Base-by-base conservation (phyloP, 2,329 filamentous ascomycete species). In the Pseudopyricularia javanii region DNA sequence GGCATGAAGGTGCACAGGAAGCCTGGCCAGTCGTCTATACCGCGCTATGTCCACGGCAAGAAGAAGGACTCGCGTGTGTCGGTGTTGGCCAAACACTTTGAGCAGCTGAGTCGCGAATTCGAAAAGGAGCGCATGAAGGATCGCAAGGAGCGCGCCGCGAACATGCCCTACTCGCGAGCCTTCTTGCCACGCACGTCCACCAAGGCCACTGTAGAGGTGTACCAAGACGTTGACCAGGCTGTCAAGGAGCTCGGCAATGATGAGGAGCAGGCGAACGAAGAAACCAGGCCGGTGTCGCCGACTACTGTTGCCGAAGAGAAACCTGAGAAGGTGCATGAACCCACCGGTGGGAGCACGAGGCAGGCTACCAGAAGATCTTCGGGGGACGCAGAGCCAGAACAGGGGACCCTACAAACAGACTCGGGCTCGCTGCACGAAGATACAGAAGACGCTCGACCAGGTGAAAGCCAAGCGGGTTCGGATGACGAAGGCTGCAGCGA, bases 131-230 rank as follows among this genome's bases (percentile, higher is more conserved):
- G 93, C 47, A 80, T 94, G 59, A 85, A 87, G 49, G 91, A 97
- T 65, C 82, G 88, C 58, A 85, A 85, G 61, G 86, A 90, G 64
- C 76, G 88, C 55, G 87, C 88, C 26, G 86, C 88, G 47, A 89
- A 84, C 62, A 83, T 86, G 63, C 73, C 76, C 45, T 75, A 79
- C 64, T 88, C 88, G 14, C 80, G 91, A 56, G 88, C 89, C 1
- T 91, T 91, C 64, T 68, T 82, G 22, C 91, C 93, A 20, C 81
- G 93, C 58, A 88, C 90, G 40, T 91, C 89, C 17, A 94, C 91
- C n/a, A 93, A 91, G 61, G 91, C 93, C 7, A 91, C 94, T 55
- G 91, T 98, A 15, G 88, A 97, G 66, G 90, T 98, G 8, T 98
- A 97, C 64, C 86, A 88, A 59, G 89, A 95, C 65, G 88, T 95